These are phyloP conservation scores for Aphanomyces euteiches DNA, from an alignment of 352 stramenopile species.

Conservation along the genomic window DNA sequence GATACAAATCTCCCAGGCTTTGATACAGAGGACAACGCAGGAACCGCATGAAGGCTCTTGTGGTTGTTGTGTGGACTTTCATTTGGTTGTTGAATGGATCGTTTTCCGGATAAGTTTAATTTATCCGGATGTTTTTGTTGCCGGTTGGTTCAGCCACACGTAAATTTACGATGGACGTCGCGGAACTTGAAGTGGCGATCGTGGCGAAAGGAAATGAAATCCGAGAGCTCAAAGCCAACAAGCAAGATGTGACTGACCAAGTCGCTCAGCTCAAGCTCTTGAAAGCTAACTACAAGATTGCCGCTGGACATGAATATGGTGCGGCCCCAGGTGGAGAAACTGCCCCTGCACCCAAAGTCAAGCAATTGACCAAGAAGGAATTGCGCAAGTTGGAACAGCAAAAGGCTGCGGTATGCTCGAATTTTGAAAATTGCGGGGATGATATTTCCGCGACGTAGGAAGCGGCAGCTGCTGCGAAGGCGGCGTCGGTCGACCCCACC, in stretches of 20 bases:
- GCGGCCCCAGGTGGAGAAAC: slow-evolving; percentile 32
- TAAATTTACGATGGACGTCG: slow-evolving; percentile 23
- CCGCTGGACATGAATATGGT: slow-evolving; percentile 33
- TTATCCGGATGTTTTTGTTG: background rate
- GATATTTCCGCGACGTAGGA: slow-evolving; percentile 29
- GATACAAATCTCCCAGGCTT: too few species aligned
- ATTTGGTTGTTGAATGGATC: too few species aligned
- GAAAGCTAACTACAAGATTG: slow-evolving; percentile 15
- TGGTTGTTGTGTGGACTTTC: too few species aligned
- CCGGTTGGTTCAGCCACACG: background rate
- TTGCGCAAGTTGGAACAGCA: slow-evolving; percentile 84
- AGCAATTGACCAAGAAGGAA: slow-evolving; percentile 89
- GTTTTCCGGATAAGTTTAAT: background rate
- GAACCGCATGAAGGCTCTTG: too few species aligned
- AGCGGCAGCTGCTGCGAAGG: slow-evolving; percentile 43
- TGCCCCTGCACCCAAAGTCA: slow-evolving; percentile 44
- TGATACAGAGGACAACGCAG: too few species aligned
- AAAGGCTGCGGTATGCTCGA: slow-evolving; percentile 54
- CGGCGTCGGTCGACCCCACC: slow-evolving; percentile 38
- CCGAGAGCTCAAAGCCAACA: slow-evolving; percentile 21
- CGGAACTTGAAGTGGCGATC: slow-evolving; percentile 17
- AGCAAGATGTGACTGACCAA: slow-evolving; percentile 16
- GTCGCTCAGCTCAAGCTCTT: slow-evolving; percentile 22
- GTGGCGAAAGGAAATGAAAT: slow-evolving; percentile 21
- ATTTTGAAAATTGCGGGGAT: too few species aligned